Conservation (phyloP, 1,139 yeast genomes). For the Magnusiomyces ingens region DNA sequence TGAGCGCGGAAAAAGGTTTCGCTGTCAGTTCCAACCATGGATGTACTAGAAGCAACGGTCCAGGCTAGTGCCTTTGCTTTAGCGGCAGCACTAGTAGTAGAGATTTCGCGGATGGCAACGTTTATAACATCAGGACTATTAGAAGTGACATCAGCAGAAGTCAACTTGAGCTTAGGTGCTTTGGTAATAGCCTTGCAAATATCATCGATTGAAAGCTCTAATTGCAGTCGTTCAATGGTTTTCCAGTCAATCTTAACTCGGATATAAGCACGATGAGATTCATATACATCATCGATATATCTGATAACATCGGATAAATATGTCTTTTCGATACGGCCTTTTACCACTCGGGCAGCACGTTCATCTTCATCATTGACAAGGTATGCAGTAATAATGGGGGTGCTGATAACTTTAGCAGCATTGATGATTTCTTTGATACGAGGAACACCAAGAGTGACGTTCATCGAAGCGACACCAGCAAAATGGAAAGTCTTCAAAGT, state of each 20-base stretch:
- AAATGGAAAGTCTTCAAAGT: constrained; percentile 97
- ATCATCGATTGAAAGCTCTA: constrained; percentile 79
- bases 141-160: constrained; percentile 63
- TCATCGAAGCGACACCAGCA: constrained; percentile 99
- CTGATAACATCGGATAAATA: constrained; percentile 76
- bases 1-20: constrained; percentile 85
- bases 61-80: constrained; percentile 17
- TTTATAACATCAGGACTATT: constrained; percentile 63
- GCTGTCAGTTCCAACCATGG: constrained; percentile 44
- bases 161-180: constrained; percentile 87
- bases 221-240: constrained; percentile 82
- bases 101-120: constrained; percentile 63
- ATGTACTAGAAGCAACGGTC: constrained; percentile 25
- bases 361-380: constrained; percentile 91
- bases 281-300: constrained; percentile 90
- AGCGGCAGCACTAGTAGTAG: constrained; percentile 38
- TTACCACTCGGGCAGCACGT: constrained; percentile 96
- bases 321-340: constrained; percentile 95
- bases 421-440: constrained; percentile 98
- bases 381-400: constrained; percentile 94
- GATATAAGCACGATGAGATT: constrained; percentile 68
- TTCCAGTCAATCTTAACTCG: constrained; percentile 75
- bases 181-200: constrained; percentile 74
- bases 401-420: constrained; percentile 90
- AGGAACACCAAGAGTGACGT: constrained; percentile 97